These are phyloP conservation scores for Trichoderma sp. DNA, from an alignment of 2,329 filamentous ascomycete genomes.

Conservation along the genomic window DNA sequence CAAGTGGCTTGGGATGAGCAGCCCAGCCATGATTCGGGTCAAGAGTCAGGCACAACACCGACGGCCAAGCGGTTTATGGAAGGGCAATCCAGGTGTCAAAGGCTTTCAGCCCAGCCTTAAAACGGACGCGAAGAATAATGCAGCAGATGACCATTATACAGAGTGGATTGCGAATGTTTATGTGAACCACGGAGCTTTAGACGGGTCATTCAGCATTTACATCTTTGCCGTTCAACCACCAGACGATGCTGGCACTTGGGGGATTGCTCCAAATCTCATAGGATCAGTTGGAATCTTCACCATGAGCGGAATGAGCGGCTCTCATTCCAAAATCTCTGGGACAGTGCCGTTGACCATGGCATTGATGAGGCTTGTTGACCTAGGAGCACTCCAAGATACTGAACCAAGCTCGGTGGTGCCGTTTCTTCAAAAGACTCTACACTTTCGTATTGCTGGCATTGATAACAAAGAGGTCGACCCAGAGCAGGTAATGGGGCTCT, in stretches of 20 bases:
- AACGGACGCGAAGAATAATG: conserved; percentile 23
- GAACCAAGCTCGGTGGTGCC: conserved; percentile 40
- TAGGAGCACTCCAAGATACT: conserved; percentile 41
- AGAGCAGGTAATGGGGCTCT: conserved; percentile 32
- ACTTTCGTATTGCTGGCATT: conserved; percentile 35
- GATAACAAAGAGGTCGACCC: conserved; percentile 32
- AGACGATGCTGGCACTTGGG: conserved; percentile 51
- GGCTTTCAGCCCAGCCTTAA: conserved; percentile 31
- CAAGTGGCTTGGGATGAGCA: conserved; percentile 41
- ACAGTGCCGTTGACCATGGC: conserved; percentile 54
- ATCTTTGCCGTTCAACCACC: conserved; percentile 65
- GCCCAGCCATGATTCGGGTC: conserved; percentile 28
- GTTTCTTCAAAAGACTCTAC: conserved; percentile 44
- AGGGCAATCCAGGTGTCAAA: not conserved
- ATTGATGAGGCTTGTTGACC: conserved; percentile 45
- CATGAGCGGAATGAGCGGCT: conserved; percentile 39
- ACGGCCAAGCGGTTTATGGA: not conserved
- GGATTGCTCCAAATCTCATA: conserved; percentile 54
- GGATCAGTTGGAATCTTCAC: conserved; percentile 63
- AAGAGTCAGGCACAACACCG: not conserved
- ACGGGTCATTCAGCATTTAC: conserved; percentile 62
- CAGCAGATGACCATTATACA: conserved; percentile 49
- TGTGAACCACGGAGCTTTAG: conserved; percentile 60
- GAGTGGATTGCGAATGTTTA: conserved; percentile 71
- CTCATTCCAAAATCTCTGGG: conserved; percentile 44